Percentiles rank a stretch among this genome's conserved stretches.
phyloP scores from a whole-genome alignment of 2,329 filamentous ascomycete species.

The Lachnellula occidentalis region DNA sequence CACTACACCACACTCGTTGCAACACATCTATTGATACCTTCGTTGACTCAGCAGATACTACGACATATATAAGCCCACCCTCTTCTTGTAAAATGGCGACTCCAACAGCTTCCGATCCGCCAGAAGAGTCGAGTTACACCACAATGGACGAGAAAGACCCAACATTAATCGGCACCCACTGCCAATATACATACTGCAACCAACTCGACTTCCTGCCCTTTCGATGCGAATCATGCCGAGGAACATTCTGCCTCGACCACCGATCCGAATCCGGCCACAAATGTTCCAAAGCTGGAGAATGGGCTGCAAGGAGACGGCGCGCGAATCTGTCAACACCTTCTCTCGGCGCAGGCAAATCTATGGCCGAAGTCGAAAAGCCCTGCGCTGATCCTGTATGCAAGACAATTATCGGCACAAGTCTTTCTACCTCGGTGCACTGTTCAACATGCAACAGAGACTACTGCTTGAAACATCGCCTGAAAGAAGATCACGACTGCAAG shows the following conservation, averaged over 20 bases:
- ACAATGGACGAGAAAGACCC: slow-evolving; percentile 74
- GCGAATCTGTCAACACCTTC: slow-evolving; percentile 49
- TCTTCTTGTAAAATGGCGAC: slow-evolving; percentile 46
- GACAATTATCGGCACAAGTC: slow-evolving; percentile 62
- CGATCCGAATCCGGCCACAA: slow-evolving; percentile 78
- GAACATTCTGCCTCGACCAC: slow-evolving; percentile 90
- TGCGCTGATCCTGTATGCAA: slow-evolving; percentile 64
- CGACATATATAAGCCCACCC: slow-evolving; percentile 7
- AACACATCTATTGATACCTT: neutral
- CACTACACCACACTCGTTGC: neutral
- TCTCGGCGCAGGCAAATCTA: slow-evolving; percentile 47
- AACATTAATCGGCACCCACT: slow-evolving; percentile 82
- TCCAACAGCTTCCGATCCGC: slow-evolving; percentile 34
- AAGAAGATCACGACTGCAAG: slow-evolving; percentile 78
- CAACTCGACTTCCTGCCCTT: slow-evolving; percentile 96
- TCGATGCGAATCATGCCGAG: slow-evolving; percentile 79
- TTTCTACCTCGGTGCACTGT: slow-evolving; percentile 66
- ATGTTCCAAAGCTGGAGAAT: slow-evolving; percentile 55
- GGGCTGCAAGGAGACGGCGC: slow-evolving; percentile 52
- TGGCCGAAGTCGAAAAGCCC: slow-evolving; percentile 58
- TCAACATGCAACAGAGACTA: slow-evolving; percentile 65
- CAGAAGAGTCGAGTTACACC: slow-evolving; percentile 55
- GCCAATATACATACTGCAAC: slow-evolving; percentile 85
- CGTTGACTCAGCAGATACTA: neutral
- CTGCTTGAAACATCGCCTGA: slow-evolving; percentile 70